phyloP scores from a whole-genome alignment of 768 basidiomycete species.

The Russula earlei region DNA sequence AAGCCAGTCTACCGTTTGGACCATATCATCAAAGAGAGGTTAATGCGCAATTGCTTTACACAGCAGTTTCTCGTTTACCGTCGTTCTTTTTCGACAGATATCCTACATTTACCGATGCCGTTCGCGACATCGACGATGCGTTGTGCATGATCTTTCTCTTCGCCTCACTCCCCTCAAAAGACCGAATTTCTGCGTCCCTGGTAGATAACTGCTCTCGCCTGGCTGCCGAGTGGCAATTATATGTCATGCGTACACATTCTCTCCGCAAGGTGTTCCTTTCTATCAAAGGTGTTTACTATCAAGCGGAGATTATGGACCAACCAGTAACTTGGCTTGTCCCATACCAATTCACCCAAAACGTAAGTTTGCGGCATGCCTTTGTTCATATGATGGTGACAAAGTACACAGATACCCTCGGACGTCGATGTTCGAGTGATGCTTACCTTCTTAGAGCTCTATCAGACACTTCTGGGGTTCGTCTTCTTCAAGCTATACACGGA shows the following conservation, averaged over 20 bases:
- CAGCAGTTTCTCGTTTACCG: background rate
- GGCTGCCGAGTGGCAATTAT: conserved; percentile 94
- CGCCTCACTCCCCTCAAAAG: conserved; percentile 80
- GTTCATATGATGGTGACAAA: background rate
- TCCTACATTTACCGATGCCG: conserved; percentile 90
- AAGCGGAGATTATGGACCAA: conserved; percentile 91
- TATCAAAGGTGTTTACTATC: conserved; percentile 97
- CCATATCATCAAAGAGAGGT: conserved; percentile 98
- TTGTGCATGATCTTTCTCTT: conserved; percentile 93
- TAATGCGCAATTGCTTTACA: conserved; percentile 19
- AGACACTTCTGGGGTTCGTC: conserved; percentile 90
- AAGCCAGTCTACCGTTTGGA: conserved; percentile 88
- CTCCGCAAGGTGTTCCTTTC: conserved; percentile 90
- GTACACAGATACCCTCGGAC: conserved; percentile 72
- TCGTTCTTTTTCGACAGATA: conserved; percentile 45
- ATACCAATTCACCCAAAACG: conserved; percentile 93
- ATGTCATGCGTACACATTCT: conserved; percentile 78
- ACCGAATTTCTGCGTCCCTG: conserved; percentile 70
- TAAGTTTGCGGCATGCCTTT: conserved; percentile 29
- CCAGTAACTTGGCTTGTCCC: conserved; percentile 93
- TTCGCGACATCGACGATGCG: conserved; percentile 95
- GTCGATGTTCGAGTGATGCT: conserved; percentile 97
- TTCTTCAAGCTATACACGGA: conserved; percentile 99
- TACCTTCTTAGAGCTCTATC: conserved; percentile 96
- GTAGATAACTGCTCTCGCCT: conserved; percentile 87